Conservation (phyloP, 2,329 filamentous ascomycete genomes). For the Alternaria infectoria region DNA sequence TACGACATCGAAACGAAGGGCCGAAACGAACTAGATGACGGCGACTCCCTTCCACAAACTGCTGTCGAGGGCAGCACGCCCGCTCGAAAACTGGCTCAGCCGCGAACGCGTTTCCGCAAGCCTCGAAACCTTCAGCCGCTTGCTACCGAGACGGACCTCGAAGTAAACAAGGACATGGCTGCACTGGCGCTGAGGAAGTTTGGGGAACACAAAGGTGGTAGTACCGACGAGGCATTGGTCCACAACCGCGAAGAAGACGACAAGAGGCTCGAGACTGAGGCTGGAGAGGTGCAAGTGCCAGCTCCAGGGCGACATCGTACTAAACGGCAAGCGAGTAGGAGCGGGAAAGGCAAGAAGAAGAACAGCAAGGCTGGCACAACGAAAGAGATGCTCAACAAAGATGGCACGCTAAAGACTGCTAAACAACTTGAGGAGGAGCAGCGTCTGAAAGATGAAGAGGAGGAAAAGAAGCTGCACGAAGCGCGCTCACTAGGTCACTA, state of each 20-base stretch:
- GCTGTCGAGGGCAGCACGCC: background rate
- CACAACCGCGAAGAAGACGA: background rate
- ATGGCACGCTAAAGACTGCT: background rate
- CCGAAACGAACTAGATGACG: background rate
- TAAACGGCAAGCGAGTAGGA: background rate
- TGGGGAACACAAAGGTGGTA: background rate
- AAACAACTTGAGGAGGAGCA: background rate
- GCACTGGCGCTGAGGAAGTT: too few species aligned
- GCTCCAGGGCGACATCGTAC: background rate
- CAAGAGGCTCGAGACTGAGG: background rate
- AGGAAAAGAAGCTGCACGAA: background rate
- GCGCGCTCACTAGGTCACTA: background rate
- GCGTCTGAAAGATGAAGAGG: background rate
- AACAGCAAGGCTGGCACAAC: background rate
- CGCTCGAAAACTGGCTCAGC: background rate
- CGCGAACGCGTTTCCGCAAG: background rate
- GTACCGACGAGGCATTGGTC: background rate
- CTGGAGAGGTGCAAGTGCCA: background rate
- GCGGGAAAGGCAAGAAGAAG: background rate
- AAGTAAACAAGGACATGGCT: background rate
- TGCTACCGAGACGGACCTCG: background rate
- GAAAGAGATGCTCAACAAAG: background rate
- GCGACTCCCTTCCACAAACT: background rate
- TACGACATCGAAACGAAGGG: background rate
- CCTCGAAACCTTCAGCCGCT: background rate